These are phyloP conservation scores for Phytopythium vexans DNA, from an alignment of 352 stramenopile genomes.

Conservation along the genomic window DNA sequence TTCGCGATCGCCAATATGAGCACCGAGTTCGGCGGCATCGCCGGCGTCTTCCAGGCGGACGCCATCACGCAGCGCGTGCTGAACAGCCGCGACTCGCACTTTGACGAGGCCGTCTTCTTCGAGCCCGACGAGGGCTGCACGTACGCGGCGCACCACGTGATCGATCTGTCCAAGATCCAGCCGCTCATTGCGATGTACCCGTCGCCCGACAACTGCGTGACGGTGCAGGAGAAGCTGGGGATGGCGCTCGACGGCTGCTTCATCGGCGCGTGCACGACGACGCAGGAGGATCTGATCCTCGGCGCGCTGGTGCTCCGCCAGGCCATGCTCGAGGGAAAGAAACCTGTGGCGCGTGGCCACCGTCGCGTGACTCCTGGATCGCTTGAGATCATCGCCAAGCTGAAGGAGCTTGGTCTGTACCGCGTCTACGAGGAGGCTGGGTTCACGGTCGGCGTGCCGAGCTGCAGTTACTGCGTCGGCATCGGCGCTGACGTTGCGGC, in stretches of 20 bases:
- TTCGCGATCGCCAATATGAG: constrained; percentile 85
- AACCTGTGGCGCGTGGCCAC: constrained; percentile 38
- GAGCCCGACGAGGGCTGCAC: constrained; percentile 55
- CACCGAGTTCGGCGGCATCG: constrained; percentile 79
- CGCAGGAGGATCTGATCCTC: constrained; percentile 79
- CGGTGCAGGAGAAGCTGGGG: constrained; percentile 59
- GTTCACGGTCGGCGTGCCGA: constrained; percentile 72
- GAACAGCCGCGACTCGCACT: constrained; percentile 35
- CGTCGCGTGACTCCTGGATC: constrained; percentile 73
- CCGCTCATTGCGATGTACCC: constrained; percentile 72
- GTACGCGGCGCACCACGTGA: constrained; percentile 75
- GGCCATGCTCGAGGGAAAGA: constrained; percentile 65
- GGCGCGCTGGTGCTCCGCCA: constrained; percentile 71
- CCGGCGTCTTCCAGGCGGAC: constrained; percentile 76
- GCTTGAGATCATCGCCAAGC: constrained; percentile 65
- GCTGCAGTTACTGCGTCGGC: constrained; percentile 80
- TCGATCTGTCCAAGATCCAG: constrained; percentile 56
- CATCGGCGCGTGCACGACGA: constrained; percentile 80
- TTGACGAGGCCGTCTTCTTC: constrained; percentile 75
- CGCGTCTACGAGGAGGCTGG: constrained; percentile 77
- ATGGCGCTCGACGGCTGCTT: constrained; percentile 83
- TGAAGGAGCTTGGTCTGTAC: constrained; percentile 63
- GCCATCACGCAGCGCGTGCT: constrained; percentile 68
- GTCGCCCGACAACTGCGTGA: constrained; percentile 78
- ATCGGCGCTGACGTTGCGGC: constrained; percentile 76